These are phyloP conservation scores for Mortierella sp. DNA, from an alignment of 371 early-diverging fungal genomes.

Conservation along the genomic window DNA sequence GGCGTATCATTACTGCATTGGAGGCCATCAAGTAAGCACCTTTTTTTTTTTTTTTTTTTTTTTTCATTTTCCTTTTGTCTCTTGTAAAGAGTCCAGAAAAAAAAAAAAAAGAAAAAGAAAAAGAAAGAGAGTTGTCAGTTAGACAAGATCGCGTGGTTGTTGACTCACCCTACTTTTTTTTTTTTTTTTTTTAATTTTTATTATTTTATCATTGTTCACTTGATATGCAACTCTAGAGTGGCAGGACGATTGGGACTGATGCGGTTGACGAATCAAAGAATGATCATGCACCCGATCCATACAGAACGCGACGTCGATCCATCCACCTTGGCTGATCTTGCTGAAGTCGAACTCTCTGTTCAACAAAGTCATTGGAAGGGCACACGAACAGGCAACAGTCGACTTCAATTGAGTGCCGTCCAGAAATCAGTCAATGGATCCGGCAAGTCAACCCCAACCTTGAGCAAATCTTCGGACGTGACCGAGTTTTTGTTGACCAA, in stretches of 20 bases:
- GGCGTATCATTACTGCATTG: conserved; percentile 72
- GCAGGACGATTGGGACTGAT: conserved; percentile 69
- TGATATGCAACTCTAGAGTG: conserved; percentile 58
- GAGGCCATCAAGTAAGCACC: conserved; percentile 66
- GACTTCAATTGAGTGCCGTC: conserved; percentile 58
- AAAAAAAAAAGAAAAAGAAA: conserved; percentile 5
- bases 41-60: conserved; percentile 9
- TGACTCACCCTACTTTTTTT: background rate
- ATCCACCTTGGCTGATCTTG: conserved; percentile 50
- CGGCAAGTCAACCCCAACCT: conserved; percentile 24
- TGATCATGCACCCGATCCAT: conserved; percentile 72
- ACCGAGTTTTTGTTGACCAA: conserved; percentile 72
- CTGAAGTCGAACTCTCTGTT: conserved; percentile 38
- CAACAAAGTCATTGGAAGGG: conserved; percentile 61
- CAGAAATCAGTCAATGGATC: conserved; percentile 60
- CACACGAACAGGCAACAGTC: conserved; percentile 56
- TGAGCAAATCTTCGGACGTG: conserved; percentile 58
- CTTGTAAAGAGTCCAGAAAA: too few relatives aligned
- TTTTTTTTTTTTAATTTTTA: conserved; percentile 6
- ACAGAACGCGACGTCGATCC: conserved; percentile 82
- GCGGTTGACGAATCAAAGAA: conserved; percentile 68
- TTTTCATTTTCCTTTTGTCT: conserved; percentile 1
- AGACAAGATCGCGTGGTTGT: background rate
- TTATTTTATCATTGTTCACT: conserved; percentile 1
- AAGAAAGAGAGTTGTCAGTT: background rate